Evolutionary conservation across 176 grass and related monocot species (phyloP), one percentile per base, ranked within the genome.

Genomic region (Urochloa ruziziensis): DNA sequence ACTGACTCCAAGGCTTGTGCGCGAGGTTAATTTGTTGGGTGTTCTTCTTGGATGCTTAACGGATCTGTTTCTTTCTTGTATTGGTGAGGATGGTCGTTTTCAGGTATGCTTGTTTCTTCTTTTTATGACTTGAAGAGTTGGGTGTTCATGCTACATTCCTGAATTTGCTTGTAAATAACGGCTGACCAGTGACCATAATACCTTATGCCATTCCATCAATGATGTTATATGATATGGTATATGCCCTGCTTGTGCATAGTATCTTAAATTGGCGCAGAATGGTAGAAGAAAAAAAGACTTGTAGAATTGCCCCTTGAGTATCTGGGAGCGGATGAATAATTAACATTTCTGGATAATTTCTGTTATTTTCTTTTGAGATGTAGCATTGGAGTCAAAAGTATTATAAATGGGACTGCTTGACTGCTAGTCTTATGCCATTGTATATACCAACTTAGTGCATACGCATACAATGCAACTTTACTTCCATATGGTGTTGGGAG

Each of bases 1-100:
- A 16, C 63, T 99, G 74, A 94, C 91, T 62, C 47, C 82, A 61
- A 89, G 89, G 70, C 91, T 99, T 82, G 97, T 99, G 34, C 83
- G 78, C 0, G 97, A 99, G 63, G 86, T 92, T 62, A 77, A 99
- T 86, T 86, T 99, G 86, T 34, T 99, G 60, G 93, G 88, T 37
- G 82, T 91, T 71, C 69, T 99, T 76, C 66, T 94, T 80, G 88
- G 90, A 70, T 92, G 91, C 74, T 87, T 99, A 86, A 92, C 68
- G 35, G 88, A 92, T 81, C 81, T 96, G 46, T 90, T 96, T 79
- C 59, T 83, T 82, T 94, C 88, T 86, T 99, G 89, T 85, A 40
- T 91, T 44, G 83, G 87, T 18, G 89, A 96, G 62, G 97, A 94
- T 72, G 90, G 83, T 67, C 80, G 46, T 72, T 83, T 96, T 70